Evolutionary conservation across 768 basidiomycete species (phyloP), one percentile per base, ranked within the genome.

Genomic region (Kwoniella europaea): DNA sequence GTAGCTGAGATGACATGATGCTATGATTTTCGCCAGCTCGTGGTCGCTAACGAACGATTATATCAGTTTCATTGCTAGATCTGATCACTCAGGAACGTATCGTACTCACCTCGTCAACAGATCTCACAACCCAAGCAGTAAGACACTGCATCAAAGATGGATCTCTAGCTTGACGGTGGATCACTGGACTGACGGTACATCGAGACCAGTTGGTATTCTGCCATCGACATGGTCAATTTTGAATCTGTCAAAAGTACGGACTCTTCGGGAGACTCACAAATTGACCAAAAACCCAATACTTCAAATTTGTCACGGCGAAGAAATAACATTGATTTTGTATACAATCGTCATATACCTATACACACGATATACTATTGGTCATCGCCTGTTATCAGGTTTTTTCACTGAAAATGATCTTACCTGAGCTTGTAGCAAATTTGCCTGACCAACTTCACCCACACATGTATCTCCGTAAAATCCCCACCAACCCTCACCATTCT

Each of bases 241-340:
- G 7, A 6, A 35, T 7, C 35, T 35, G 35, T 35, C 35, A 35
- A 35, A 35, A 35, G 35, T 1, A 35, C 35, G 35, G 7, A 7
- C 7, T 7, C 35, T 35, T 35, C 35, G 35, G 35, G 35, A 6
- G 15, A 76, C 82, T 73, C 52, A 81, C 82, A 68, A 83, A 83
- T 24, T 65, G 65, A 2, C 82, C 82, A 72, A 83, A 83, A 0
- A 80, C 81, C 81, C 81, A 82, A 43, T 80, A 73, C 64, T 80
- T 81, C 50, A 80, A 59, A 63, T 82, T 83, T 29, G 81, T 83
- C 2, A 83, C 75, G 3, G 71, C 77, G 65, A 81, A 83, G 71
- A 80, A 83, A 66, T 69, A 80, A 43, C 79, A 79, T 62, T 80
- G 74, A 64, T 82, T 83, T 54, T 76, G 71, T 3, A 79, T 63